Conservation (phyloP, 345 rosid genomes). For the Rhodamnia argentea region DNA sequence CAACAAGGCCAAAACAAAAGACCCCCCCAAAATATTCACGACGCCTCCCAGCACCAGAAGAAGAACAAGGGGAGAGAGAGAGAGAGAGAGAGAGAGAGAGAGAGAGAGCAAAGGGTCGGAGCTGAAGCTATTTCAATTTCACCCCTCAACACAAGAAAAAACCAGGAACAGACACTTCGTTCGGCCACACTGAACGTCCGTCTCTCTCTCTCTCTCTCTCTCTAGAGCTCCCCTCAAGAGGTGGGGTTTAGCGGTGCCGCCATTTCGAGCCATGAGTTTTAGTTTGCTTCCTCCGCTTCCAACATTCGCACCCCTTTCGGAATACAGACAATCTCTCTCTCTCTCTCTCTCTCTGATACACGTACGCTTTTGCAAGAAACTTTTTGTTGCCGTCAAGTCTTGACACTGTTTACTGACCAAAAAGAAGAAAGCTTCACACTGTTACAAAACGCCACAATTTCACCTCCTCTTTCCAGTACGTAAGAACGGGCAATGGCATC, state of each 20-base stretch:
- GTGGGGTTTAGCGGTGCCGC: neutral
- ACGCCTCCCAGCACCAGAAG: neutral
- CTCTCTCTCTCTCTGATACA: neutral
- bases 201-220: neutral
- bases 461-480: neutral
- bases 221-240: neutral
- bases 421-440: neutral
- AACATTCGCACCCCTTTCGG: conserved; percentile 54
- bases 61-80: neutral
- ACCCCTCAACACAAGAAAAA: neutral
- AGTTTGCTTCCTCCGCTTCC: conserved; percentile 66
- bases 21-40: too few species aligned
- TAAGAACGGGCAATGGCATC: too few species aligned
- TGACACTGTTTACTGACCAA: neutral
- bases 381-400: neutral
- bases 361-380: neutral
- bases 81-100: neutral
- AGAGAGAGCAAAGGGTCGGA: neutral
- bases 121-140: neutral
- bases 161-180: neutral
- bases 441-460: neutral
- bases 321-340: conserved; percentile 40
- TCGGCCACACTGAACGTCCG: neutral
- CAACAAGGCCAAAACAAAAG: neutral
- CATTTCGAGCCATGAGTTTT: conserved; percentile 1